Evolutionary conservation across 768 basidiomycete genomes (phyloP).

Genomic region (Pleurotus pulmonarius): DNA sequence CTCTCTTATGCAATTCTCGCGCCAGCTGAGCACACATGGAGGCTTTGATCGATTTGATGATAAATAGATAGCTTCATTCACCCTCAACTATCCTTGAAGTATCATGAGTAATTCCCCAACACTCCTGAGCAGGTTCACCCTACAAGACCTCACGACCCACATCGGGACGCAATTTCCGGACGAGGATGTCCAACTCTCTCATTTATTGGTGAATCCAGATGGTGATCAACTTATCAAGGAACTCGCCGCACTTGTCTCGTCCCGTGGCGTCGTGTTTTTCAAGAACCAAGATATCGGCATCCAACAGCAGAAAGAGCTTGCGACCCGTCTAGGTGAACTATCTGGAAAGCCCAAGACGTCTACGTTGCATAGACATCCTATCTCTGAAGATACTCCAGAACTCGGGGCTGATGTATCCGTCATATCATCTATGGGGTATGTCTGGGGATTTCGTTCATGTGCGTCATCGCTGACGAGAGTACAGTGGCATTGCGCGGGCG

Average conservation of each 20-base stretch:
- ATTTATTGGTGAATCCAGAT: conserved; percentile 39
- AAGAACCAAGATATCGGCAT: conserved; percentile 46
- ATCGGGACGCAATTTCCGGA: conserved; percentile 53
- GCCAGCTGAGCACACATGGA: too few relatives aligned
- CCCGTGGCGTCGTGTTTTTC: conserved; percentile 67
- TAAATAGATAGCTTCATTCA: too few relatives aligned
- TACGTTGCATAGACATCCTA: conserved; percentile 54
- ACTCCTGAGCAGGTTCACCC: background rate
- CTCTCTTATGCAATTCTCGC: too few relatives aligned
- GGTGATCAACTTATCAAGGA: conserved; percentile 50
- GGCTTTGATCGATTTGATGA: too few relatives aligned
- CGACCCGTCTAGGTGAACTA: conserved; percentile 41
- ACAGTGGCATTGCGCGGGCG: conserved; percentile 35
- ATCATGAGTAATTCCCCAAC: too few relatives aligned
- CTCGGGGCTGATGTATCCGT: conserved; percentile 52
- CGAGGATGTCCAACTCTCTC: conserved; percentile 40
- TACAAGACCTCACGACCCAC: conserved; percentile 41
- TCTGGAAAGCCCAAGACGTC: conserved; percentile 44
- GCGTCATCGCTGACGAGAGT: background rate
- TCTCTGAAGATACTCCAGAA: conserved; percentile 44
- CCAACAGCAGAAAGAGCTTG: conserved; percentile 49
- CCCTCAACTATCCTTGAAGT: too few relatives aligned
- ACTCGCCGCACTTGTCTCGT: conserved; percentile 48
- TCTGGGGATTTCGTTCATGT: background rate
- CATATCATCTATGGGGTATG: conserved; percentile 42